These are phyloP conservation scores for Stipa capillata DNA, from an alignment of 176 grass and related monocot species.

Conservation along the genomic window DNA sequence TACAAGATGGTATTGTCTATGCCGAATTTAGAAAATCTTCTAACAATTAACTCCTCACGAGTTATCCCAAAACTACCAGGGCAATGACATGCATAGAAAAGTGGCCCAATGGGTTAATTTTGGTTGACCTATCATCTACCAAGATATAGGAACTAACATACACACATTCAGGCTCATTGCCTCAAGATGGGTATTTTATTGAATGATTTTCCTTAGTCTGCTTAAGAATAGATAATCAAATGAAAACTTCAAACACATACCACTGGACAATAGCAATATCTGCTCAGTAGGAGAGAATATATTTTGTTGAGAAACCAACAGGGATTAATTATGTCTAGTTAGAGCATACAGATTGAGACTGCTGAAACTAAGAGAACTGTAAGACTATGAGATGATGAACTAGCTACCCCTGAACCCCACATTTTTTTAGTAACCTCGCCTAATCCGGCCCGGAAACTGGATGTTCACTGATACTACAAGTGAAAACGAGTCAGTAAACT, in stretches of 20 bases:
- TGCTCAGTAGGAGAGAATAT: background rate
- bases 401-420: background rate
- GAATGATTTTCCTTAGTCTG: background rate
- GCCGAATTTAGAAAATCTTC: background rate
- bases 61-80: background rate
- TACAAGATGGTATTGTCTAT: background rate
- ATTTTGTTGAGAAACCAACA: background rate
- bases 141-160: background rate
- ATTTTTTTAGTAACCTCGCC: background rate
- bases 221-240: background rate
- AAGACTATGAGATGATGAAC: background rate
- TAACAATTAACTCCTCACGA: background rate
- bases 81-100: background rate
- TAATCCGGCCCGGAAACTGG: background rate
- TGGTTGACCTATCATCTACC: background rate
- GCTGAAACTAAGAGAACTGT: background rate
- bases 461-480: background rate
- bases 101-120: background rate
- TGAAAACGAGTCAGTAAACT: background rate
- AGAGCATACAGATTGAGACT: background rate
- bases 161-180: background rate
- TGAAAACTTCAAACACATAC: background rate
- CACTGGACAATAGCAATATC: background rate
- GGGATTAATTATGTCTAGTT: background rate
- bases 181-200: background rate